A percentile compares a stretch with the other conserved stretches of the same genome.
Conservation (phyloP, 768 basidiomycete species). For the Cantharellus anzutake region DNA sequence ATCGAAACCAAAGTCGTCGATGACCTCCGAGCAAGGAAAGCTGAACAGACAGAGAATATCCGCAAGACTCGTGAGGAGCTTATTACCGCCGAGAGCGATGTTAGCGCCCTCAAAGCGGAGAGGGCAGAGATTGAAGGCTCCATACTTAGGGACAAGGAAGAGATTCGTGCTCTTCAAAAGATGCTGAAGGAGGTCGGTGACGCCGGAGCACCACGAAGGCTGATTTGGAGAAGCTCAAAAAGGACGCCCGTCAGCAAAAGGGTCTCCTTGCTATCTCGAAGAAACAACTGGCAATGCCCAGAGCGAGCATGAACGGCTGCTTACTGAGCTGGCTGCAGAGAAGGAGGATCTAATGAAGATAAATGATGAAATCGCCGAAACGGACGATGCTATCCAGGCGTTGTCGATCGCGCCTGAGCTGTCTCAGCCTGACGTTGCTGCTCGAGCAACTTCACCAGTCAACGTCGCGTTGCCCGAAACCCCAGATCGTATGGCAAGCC, state of each 20-base stretch:
- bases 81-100: conserved; percentile 79
- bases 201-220: conserved; percentile 46
- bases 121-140: conserved; percentile 80
- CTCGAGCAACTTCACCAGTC: background rate
- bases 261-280: conserved; percentile 85
- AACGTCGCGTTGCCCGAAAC: background rate
- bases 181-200: conserved; percentile 65
- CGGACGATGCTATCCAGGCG: conserved; percentile 21
- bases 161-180: conserved; percentile 66
- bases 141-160: conserved; percentile 85
- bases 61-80: conserved; percentile 55
- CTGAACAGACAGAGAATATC: conserved; percentile 50
- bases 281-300: conserved; percentile 86
- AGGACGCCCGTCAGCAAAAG: conserved; percentile 91
- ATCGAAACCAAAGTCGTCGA: conserved; percentile 55
- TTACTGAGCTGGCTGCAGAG: conserved; percentile 7
- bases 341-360: conserved; percentile 14
- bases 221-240: conserved; percentile 74
- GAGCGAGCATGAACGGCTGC: conserved; percentile 48
- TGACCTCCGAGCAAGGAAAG: conserved; percentile 47
- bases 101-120: conserved; percentile 74
- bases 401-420: conserved; percentile 22
- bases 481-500: conserved; percentile 23
- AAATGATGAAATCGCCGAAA: conserved; percentile 38
- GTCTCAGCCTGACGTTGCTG: background rate